Conservation (phyloP, 768 basidiomycete genomes). For the Gelatoporia subvermispora region DNA sequence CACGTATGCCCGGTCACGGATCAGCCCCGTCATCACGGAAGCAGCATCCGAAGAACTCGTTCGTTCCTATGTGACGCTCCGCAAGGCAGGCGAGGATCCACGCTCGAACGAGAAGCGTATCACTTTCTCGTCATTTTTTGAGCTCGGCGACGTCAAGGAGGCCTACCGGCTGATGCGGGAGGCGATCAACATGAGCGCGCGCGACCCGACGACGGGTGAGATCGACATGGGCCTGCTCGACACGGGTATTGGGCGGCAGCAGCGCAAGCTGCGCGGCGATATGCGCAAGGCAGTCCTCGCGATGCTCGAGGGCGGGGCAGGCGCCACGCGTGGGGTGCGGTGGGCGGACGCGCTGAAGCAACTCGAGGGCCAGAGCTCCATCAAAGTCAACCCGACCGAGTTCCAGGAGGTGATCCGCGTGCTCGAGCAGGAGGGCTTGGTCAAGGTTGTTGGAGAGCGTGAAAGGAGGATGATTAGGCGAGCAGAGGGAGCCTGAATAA, state of each 20-base stretch:
- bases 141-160: conserved; percentile 82
- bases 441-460: conserved; percentile 85
- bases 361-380: conserved; percentile 79
- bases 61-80: conserved; percentile 86
- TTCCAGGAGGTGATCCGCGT: conserved; percentile 75
- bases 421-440: conserved; percentile 79
- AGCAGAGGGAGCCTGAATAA: conserved; percentile 39
- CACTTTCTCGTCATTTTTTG: conserved; percentile 86
- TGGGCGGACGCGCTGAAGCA: conserved; percentile 81
- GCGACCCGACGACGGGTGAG: conserved; percentile 95
- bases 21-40: conserved; percentile 84
- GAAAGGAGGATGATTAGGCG: conserved; percentile 77
- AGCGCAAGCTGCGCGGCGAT: conserved; percentile 83
- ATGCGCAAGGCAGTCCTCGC: conserved; percentile 77
- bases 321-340: conserved; percentile 57
- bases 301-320: conserved; percentile 48
- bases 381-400: conserved; percentile 74
- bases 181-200: conserved; percentile 90
- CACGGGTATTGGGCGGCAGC: conserved; percentile 86
- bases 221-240: conserved; percentile 96
- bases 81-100: conserved; percentile 86
- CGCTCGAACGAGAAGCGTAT: conserved; percentile 88
- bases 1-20: conserved; percentile 81
- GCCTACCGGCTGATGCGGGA: conserved; percentile 94
- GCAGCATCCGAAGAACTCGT: conserved; percentile 84